Evolutionary conservation across 495 filamentous ascomycete species (phyloP), one percentile per base, ranked within the genome.

Genomic region (Penicillium alfredii): DNA sequence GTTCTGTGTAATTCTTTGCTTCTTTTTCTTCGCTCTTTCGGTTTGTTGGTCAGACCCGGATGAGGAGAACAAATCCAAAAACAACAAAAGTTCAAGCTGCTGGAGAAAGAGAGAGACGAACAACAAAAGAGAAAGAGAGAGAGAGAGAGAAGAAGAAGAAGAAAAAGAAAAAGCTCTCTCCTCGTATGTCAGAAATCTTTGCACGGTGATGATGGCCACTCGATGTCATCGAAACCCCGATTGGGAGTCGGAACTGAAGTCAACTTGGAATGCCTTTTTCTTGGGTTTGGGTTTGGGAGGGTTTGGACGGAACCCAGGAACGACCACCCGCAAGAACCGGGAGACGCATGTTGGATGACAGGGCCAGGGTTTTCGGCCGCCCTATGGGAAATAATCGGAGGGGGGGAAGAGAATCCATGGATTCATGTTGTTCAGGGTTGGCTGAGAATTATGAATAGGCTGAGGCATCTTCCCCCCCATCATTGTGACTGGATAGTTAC

Each of bases 401-500:
- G n/a, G 4, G 28, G 12, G 7, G 11, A 23, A 36, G n/a, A n/a
- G n/a, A n/a, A n/a, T n/a, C 42, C 45, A 33, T 35, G 43, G 40
- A 8, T 40, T 15, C 1, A 13, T 11, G 13, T 8, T 13, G 33
- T 25, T 19, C 9, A 27, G 24, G 17, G 15, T 35, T n/a, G n/a
- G n/a, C n/a, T n/a, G n/a, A n/a, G n/a, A n/a, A n/a, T n/a, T n/a
- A n/a, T n/a, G n/a, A n/a, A n/a, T n/a, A n/a, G n/a, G n/a, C n/a
- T n/a, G n/a, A n/a, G n/a, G n/a, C n/a, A n/a, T n/a, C n/a, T n/a
- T n/a, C n/a, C n/a, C n/a, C n/a, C n/a, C 34, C 37, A 42, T 53
- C 53, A 56, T 56, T 16, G 42, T 55, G 52, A 55, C 45, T 33
- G 15, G 32, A 22, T 16, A 9, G 28, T 52, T 40, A 47, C 50